These are phyloP conservation scores for Amanita exitialis DNA, from an alignment of 768 basidiomycete genomes.

Conservation along the genomic window DNA sequence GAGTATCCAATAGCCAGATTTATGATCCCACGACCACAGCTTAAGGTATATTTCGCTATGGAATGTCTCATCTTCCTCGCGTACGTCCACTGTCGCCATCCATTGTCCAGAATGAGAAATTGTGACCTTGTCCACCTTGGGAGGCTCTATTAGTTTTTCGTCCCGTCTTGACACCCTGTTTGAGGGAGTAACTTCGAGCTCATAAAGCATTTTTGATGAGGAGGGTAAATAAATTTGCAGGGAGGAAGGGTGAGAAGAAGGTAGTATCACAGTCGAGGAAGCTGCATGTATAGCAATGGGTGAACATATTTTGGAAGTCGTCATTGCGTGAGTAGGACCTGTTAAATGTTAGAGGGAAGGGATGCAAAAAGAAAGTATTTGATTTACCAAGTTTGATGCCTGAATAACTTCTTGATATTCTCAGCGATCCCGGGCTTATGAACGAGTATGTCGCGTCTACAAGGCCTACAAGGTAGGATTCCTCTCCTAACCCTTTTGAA, in stretches of 20 bases:
- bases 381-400: slow-evolving; percentile 68
- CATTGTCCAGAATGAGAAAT: slow-evolving; percentile 68
- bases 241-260: slow-evolving; percentile 93
- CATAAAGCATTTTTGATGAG: slow-evolving; percentile 61
- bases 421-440: slow-evolving; percentile 61
- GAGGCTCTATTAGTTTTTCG: slow-evolving; percentile 64
- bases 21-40: slow-evolving; percentile 80
- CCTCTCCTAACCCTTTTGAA: slow-evolving; percentile 45
- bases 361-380: background rate
- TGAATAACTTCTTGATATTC: slow-evolving; percentile 61
- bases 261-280: slow-evolving; percentile 73
- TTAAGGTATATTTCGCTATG: slow-evolving; percentile 74
- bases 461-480: slow-evolving; percentile 82
- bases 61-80: slow-evolving; percentile 57
- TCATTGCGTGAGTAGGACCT: slow-evolving; percentile 25
- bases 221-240: slow-evolving; percentile 81
- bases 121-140: slow-evolving; percentile 60
- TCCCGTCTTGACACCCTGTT: slow-evolving; percentile 82
- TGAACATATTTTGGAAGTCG: slow-evolving; percentile 30
- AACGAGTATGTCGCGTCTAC: slow-evolving; percentile 76
- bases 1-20: slow-evolving; percentile 53
- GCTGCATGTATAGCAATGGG: slow-evolving; percentile 72
- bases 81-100: slow-evolving; percentile 85
- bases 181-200: slow-evolving; percentile 89
- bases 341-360: background rate